Evolutionary conservation across 768 basidiomycete species (phyloP), one percentile per base, ranked within the genome.

Genomic region (Psilocybe tampanensis): DNA sequence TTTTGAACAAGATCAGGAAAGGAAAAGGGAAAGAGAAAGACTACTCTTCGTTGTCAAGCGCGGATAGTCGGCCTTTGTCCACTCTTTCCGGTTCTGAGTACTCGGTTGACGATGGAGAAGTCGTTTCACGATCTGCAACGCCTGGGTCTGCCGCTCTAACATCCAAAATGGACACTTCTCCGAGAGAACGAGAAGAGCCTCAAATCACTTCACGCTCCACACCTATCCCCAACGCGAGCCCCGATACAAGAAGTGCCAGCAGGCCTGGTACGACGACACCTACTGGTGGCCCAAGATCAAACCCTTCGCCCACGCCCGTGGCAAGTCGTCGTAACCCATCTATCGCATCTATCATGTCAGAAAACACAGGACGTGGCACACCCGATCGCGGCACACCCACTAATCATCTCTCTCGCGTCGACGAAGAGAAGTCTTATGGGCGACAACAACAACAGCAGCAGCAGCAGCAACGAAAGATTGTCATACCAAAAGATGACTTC

Each of bases 401-500:
- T 19, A 64, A 61, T 0, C 54, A 66, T 53, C 63, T 65, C 23
- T 68, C 69, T 4, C 69, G 33, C 52, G 70, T 52, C 56, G 58
- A 56, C 2, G 65, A 66, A 43, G 65, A 64, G 26, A 54, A 45
- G 45, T 33, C 47, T 3, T 51, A 19, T 15, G n/a, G n/a, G n/a
- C 49, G 7, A 44, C 68, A 2, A 70, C 72, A 3, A 68, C 73
- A 12, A 80, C n/a, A n/a, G n/a, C 49, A 29, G 22, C 54, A 62
- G 39, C 51, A 44, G 13, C 73, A 74, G 41, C 72, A 72, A 47
- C 84, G 77, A 59, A 80, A 72, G 44, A 76, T 80, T 32, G 68
- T 83, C 42, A 71, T 89, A 47, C 83, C 83, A n/a, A 81, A 80
- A 59, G 86, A 95, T 66, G 93, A 95, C 69, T 95, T 95, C 72